A percentile compares a stretch with the other conserved stretches of the same genome.
Conservation (phyloP, 345 rosid genomes). For the Gossypium longicalyx region DNA sequence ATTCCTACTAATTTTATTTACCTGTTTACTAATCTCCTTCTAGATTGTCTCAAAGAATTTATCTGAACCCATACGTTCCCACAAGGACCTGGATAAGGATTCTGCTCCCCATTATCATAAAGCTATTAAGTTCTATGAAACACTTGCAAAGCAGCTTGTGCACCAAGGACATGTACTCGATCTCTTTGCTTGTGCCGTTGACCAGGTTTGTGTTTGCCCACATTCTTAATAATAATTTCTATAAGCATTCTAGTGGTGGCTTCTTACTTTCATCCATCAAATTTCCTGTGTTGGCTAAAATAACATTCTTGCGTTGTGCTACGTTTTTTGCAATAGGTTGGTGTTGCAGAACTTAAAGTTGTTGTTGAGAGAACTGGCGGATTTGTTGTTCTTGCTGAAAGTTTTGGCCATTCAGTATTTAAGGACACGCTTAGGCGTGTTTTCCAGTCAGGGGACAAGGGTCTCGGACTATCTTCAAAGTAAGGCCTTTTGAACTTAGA, state of each 20-base stretch:
- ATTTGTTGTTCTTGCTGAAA: constrained; percentile 95
- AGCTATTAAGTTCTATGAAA: constrained; percentile 78
- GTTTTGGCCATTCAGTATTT: constrained; percentile 94
- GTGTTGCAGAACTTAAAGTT: constrained; percentile 91
- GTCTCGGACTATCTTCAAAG: constrained; percentile 88
- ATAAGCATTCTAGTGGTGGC: not conserved
- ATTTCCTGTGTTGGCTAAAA: not conserved
- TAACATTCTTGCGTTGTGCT: constrained; percentile 1
- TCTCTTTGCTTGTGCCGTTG: constrained; percentile 91
- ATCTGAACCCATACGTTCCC: constrained; percentile 92
- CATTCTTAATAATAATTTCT: not conserved
- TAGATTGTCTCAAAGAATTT: constrained; percentile 84
- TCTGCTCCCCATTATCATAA: constrained; percentile 69
- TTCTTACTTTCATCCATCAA: constrained; percentile 2
- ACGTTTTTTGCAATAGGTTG: constrained; percentile 49
- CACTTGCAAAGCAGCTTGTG: constrained; percentile 85
- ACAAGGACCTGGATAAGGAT: constrained; percentile 89
- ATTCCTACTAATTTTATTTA: not conserved
- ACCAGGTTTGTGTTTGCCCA: constrained; percentile 29
- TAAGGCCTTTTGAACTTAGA: constrained; percentile 37
- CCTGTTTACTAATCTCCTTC: constrained; percentile 2
- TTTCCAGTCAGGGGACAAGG: constrained; percentile 69
- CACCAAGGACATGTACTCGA: constrained; percentile 97
- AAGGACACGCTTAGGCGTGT: constrained; percentile 77
- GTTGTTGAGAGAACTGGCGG: constrained; percentile 95